Evolutionary conservation across 805 yeast species (phyloP).

Genomic region (Alloascoidea africana): DNA sequence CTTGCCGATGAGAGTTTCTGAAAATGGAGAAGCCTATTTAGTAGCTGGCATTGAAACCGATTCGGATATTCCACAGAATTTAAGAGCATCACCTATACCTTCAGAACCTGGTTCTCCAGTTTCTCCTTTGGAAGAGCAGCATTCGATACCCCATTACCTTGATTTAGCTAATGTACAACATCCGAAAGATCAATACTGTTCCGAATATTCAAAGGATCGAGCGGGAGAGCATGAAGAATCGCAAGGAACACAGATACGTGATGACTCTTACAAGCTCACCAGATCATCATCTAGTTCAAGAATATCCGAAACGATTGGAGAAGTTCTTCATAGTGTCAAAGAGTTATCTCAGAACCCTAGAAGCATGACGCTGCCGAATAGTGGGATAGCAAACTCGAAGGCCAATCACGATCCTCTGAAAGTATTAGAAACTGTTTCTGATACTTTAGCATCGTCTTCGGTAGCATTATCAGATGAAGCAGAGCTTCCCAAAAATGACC

Average conservation of each 20-base stretch:
- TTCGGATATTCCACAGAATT: slow-evolving; percentile 55
- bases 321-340: not conserved
- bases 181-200: not conserved
- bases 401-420: slow-evolving; percentile 89
- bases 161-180: not conserved
- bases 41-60: slow-evolving; percentile 88
- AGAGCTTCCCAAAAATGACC: not conserved
- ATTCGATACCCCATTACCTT: too few relatives aligned
- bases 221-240: not conserved
- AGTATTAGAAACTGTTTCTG: slow-evolving; percentile 14
- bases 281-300: too few relatives aligned
- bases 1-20: slow-evolving; percentile 92
- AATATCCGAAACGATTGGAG: not conserved
- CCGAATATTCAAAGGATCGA: not conserved
- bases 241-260: slow-evolving; percentile 8
- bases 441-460: not conserved
- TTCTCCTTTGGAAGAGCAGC: slow-evolving; percentile 8
- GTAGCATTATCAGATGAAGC: not conserved
- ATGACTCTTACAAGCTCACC: too few relatives aligned
- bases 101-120: slow-evolving; percentile 42
- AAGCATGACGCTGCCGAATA: slow-evolving; percentile 75
- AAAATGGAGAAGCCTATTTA: slow-evolving; percentile 95
- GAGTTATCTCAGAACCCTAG: slow-evolving; percentile 2
- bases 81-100: slow-evolving; percentile 77
- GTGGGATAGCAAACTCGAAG: slow-evolving; percentile 83